phyloP scores from a whole-genome alignment of 2,329 filamentous ascomycete genomes.

The Chaetomiaceae sp. region DNA sequence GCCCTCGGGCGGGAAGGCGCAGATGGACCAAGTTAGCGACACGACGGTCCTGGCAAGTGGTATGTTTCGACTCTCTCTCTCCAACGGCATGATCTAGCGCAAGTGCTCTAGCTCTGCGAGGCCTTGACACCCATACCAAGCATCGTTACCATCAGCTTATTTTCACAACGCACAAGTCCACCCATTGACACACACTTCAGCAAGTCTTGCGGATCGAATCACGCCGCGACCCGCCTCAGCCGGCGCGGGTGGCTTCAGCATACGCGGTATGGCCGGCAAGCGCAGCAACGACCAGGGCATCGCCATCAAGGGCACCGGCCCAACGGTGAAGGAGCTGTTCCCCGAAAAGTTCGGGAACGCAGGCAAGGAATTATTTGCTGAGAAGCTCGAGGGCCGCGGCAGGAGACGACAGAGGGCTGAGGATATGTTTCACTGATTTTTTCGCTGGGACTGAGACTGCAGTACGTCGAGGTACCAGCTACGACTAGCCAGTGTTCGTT shows the following conservation, averaged over 20 bases:
- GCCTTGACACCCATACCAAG: neutral
- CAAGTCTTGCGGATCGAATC: slow-evolving; percentile 32
- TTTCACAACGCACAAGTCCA: neutral
- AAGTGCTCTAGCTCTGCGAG: slow-evolving; percentile 4
- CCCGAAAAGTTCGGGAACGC: slow-evolving; percentile 56
- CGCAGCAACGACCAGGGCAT: slow-evolving; percentile 45
- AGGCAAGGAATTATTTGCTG: slow-evolving; percentile 64
- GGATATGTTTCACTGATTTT: slow-evolving; percentile 61
- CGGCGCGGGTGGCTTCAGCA: slow-evolving; percentile 42
- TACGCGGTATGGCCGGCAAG: slow-evolving; percentile 52
- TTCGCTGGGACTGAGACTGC: no score
- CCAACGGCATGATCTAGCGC: slow-evolving; percentile 5
- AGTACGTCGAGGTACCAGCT: no score
- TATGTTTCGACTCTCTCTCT: slow-evolving; percentile 25
- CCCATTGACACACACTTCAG: slow-evolving; percentile 22
- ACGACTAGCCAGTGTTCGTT: no score
- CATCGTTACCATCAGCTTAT: no score
- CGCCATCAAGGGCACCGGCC: slow-evolving; percentile 60
- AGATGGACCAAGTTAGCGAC: slow-evolving; percentile 31
- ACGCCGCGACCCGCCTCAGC: slow-evolving; percentile 17
- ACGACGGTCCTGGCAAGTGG: slow-evolving; percentile 31
- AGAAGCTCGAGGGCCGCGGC: slow-evolving; percentile 51
- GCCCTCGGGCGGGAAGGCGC: slow-evolving; percentile 24
- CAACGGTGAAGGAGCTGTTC: slow-evolving; percentile 59
- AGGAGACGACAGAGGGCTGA: slow-evolving; percentile 61